These are phyloP conservation scores for Sindora glabra DNA, from an alignment of 306 rosid species.

Conservation along the genomic window DNA sequence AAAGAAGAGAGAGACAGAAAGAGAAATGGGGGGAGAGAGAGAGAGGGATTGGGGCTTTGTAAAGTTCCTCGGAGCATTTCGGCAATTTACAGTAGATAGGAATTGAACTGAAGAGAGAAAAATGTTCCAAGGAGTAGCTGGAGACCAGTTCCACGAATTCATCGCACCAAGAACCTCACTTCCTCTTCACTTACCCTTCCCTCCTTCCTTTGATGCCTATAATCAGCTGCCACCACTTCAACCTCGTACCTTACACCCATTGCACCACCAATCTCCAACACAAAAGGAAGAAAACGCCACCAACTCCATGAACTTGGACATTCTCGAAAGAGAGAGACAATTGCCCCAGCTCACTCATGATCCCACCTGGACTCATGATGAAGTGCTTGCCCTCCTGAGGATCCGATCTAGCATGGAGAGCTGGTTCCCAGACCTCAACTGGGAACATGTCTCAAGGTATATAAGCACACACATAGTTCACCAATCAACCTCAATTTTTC, in stretches of 20 bases:
- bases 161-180: slow-evolving; percentile 51
- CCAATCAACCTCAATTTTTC: neutral
- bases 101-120: slow-evolving; percentile 22
- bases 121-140: slow-evolving; percentile 86
- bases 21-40: too few species aligned
- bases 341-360: slow-evolving; percentile 3
- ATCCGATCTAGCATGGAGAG: slow-evolving; percentile 76
- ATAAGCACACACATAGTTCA: neutral
- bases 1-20: slow-evolving; percentile 25
- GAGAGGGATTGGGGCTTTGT: too few species aligned
- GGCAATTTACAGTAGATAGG: slow-evolving; percentile 44
- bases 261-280: slow-evolving; percentile 22
- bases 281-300: slow-evolving; percentile 10
- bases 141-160: slow-evolving; percentile 89
- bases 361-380: slow-evolving; percentile 66
- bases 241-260: slow-evolving; percentile 28
- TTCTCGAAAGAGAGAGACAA: slow-evolving; percentile 20
- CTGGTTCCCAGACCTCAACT: slow-evolving; percentile 70
- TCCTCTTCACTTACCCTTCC: slow-evolving; percentile 56
- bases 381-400: slow-evolving; percentile 62
- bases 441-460: slow-evolving; percentile 93
- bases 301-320: slow-evolving; percentile 22
- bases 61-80: slow-evolving; percentile 38
- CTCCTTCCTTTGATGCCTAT: slow-evolving; percentile 33
- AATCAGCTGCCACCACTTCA: slow-evolving; percentile 24